phyloP scores from a whole-genome alignment of 73 alveolate genomes.

The Symbiodinium natans region DNA sequence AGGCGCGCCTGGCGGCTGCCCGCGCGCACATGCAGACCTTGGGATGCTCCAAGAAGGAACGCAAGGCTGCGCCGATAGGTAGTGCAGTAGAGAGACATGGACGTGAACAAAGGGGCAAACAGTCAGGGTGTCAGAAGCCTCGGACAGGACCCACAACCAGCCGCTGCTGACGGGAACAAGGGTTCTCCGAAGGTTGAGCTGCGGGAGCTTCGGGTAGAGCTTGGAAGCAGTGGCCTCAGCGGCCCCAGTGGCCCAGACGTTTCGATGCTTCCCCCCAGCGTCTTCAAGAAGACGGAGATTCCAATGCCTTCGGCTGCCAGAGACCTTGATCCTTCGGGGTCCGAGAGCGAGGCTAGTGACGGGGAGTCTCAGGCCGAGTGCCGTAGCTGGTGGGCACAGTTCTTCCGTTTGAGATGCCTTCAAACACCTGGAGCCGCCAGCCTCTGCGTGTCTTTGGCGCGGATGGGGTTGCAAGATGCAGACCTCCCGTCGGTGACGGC shows the following conservation, averaged over 20 bases:
- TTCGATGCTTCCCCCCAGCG: not conserved
- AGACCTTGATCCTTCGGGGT: no score
- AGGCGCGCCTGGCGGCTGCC: slow-evolving; percentile 25
- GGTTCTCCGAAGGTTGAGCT: no score
- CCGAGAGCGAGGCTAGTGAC: no score
- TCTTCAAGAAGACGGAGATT: not conserved
- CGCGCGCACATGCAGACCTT: slow-evolving; percentile 54
- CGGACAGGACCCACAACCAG: no score
- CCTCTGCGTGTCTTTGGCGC: not conserved
- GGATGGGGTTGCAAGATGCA: slow-evolving; percentile 5
- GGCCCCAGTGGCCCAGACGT: not conserved
- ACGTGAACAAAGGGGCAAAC: no score
- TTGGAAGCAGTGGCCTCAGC: no score
- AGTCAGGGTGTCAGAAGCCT: no score
- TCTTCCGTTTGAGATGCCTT: slow-evolving; percentile 15
- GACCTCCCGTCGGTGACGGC: slow-evolving; percentile 57
- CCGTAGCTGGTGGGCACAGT: slow-evolving; percentile 25
- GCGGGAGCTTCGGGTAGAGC: no score
- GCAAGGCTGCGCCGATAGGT: slow-evolving; percentile 20
- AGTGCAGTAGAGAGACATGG: no score
- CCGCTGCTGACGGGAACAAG: no score
- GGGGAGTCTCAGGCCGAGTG: no score
- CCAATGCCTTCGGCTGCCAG: no score
- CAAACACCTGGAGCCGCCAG: slow-evolving; percentile 12
- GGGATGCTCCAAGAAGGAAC: slow-evolving; percentile 78